Evolutionary conservation across 257 asterid genomes (phyloP).

Genomic region (Leptodermis oblonga): DNA sequence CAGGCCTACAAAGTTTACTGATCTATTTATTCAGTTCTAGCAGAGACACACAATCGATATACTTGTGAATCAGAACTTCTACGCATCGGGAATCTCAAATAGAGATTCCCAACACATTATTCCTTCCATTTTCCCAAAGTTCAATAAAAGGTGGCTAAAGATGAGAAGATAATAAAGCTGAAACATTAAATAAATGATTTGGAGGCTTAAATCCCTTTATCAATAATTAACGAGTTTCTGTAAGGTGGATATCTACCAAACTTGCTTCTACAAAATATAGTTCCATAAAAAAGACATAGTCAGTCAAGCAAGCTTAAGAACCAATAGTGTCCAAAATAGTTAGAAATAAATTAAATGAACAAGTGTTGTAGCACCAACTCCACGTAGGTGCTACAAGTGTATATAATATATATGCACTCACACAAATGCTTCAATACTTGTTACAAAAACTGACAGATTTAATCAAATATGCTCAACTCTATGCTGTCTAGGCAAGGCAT

Average conservation of each 20-base stretch:
- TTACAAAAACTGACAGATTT: neutral
- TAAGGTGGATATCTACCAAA: neutral
- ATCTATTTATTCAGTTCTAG: too few relatives aligned
- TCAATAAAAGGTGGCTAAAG: neutral
- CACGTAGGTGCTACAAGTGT: too few relatives aligned
- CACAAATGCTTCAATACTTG: neutral
- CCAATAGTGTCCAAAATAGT: neutral
- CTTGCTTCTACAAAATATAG: neutral
- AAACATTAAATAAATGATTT: neutral
- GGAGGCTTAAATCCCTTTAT: neutral
- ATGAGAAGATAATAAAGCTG: neutral
- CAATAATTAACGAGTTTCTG: neutral
- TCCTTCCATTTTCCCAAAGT: neutral
- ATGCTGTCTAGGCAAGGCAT: neutral
- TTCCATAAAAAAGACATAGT: neutral
- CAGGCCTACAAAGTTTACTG: neutral
- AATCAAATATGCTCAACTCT: neutral
- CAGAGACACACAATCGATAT: too few relatives aligned
- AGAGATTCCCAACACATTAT: too few relatives aligned
- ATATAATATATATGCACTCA: too few relatives aligned
- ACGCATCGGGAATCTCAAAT: too few relatives aligned
- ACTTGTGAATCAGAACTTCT: too few relatives aligned
- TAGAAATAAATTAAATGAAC: neutral
- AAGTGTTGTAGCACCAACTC: neutral
- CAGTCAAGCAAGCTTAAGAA: neutral